Evolutionary conservation across 495 filamentous ascomycete genomes (phyloP), one percentile per base, ranked within the genome.

Genomic region (Podospora australis): DNA sequence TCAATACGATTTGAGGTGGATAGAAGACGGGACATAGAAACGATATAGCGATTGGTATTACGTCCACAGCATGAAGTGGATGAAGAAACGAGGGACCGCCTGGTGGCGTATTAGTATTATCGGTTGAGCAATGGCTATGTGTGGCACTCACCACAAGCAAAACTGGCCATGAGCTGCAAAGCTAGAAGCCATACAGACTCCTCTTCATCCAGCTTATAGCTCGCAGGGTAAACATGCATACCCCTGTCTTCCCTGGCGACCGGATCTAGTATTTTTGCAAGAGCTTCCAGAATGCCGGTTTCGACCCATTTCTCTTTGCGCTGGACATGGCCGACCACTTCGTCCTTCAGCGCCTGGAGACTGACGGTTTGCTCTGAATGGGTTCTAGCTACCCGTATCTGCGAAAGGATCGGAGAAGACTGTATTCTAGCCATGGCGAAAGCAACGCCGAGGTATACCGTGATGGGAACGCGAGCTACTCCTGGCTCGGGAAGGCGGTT

Each of bases 251-350:
- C 65, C 52, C 75, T 71, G 22, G 66, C 66, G 49, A 49, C 30
- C 51, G 59, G 17, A 44, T 59, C 52, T 42, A 96, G 66, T 23
- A 88, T 74, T 35, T 75, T 70, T 43, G 82, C 78, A 26, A 96
- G 68, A 30, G 78, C 70, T 21, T 78, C 77, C 32, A 96, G 67
- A 21, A 95, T 70, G 11, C 89, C 90, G 39, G 71, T 65, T 39
- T 68, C 67, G 17, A 97, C 69, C 74, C 81, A 89, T 30, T 77
- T 54, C 58, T 89, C 84, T 64, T 98, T 98, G 59, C 82, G 80
- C 60, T 92, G 83, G 21, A 86, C 79, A 67, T 96, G 88, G 25
- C 92, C 92, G 54, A 95, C 80, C 34, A 92, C 71, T 48, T 94
- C 85, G 65, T 96, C 90, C 72, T 95, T 98, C 11, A 97, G 65